Percentiles rank a stretch among this genome's conserved stretches.
Conservation (phyloP, 164 flowering plant species). For the Tetrastigma voinierianum region DNA sequence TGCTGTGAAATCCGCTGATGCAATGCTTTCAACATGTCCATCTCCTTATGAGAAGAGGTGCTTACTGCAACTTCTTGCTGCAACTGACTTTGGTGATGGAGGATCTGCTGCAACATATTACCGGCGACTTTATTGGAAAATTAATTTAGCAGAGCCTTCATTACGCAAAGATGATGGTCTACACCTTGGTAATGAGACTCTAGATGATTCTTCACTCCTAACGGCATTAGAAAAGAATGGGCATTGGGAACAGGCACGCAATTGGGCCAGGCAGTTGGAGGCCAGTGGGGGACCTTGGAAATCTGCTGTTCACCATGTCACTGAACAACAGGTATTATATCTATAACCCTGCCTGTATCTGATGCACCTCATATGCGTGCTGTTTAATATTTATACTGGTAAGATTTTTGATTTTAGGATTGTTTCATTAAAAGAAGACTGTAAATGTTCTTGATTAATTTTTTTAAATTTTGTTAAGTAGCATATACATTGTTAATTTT, state of each 20-base stretch:
- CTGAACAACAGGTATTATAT: slow-evolving; percentile 83
- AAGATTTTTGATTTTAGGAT: background rate
- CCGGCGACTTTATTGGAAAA: slow-evolving; percentile 82
- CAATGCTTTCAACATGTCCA: slow-evolving; percentile 79
- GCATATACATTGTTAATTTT: background rate
- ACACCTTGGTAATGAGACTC: slow-evolving; percentile 74
- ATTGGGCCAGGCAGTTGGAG: slow-evolving; percentile 94
- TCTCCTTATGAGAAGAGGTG: slow-evolving; percentile 96
- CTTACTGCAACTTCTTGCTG: slow-evolving; percentile 84
- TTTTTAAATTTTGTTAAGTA: no score
- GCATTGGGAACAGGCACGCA: slow-evolving; percentile 96
- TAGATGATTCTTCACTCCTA: slow-evolving; percentile 89
- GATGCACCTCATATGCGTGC: background rate
- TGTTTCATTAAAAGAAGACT: background rate
- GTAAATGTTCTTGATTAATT: background rate
- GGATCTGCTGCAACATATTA: slow-evolving; percentile 74
- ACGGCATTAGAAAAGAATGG: slow-evolving; percentile 72
- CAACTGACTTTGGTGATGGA: slow-evolving; percentile 96
- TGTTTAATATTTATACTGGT: background rate
- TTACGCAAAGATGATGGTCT: slow-evolving; percentile 63
- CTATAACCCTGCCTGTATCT: background rate
- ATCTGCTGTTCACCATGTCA: slow-evolving; percentile 82
- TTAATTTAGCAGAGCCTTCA: slow-evolving; percentile 85
- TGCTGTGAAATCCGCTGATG: slow-evolving; percentile 89
- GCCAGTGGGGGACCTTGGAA: slow-evolving; percentile 82